Evolutionary conservation across 495 filamentous ascomycete genomes (phyloP), one percentile per base, ranked within the genome.

Genomic region (Saxophila tyrrhenica): DNA sequence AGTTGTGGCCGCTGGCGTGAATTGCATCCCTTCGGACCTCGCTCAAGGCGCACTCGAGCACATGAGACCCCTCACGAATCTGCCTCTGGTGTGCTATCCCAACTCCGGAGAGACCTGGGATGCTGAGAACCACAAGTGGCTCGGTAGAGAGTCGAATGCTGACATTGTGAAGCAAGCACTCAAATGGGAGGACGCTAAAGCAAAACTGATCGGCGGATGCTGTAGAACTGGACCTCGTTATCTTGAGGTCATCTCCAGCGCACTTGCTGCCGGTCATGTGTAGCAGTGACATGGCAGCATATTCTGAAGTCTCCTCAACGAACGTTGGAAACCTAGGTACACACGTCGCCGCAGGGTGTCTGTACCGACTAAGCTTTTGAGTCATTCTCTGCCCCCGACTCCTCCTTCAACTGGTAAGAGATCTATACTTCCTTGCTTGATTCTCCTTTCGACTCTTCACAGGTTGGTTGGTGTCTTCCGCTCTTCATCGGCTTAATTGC

Each of bases 61-160:
- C 11, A 25, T 67, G 17, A 48, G 39, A 15, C 20, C 20, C 5
- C 17, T 52, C 13, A 8, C 47, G 16, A 32, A 44, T 29, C 23
- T 63, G 41, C 55, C 58, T 7, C 32, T 69, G 23, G 11, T 69
- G 16, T 60, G 58, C 25, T 69, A 68, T 59, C 66, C 67, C 0
- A 69, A 69, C 50, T 68, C 66, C 0, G 67, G 67, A 9, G 66
- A 69, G 51, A 44, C 23, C 9, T 69, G 58, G 55, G 50, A 68
- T 51, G 66, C 60, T 19, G 55, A 22, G 29, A 50, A 20, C 15
- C 54, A 64, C 24, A 52, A 10, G 0, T 69, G 67, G 67, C 10
- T 3, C 1, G 56, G 62, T 15, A 20, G 9, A 16, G 21, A 21
- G 43, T 54, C 20, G 25, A 24, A 20, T 16, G 19, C 19, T 15